A percentile compares a stretch with the other conserved stretches of the same genome.
Conservation (phyloP, 2,329 filamentous ascomycete genomes). For the Fusarium sambucinum region DNA sequence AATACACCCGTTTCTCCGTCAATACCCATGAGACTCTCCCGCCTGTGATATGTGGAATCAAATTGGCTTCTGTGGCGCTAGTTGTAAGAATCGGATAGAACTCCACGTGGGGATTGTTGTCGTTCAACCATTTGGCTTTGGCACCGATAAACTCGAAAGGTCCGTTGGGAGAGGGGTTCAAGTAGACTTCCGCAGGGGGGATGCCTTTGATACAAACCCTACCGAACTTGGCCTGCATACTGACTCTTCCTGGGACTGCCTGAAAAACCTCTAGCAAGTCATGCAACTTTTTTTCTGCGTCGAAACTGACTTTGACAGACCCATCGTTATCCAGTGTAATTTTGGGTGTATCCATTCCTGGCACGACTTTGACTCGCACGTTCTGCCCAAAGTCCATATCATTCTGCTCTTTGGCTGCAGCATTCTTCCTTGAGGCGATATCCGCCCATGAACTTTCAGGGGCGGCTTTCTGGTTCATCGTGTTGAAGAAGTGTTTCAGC, state of each 20-base stretch:
- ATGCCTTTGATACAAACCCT: constrained; percentile 48
- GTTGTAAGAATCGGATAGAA: constrained; percentile 50
- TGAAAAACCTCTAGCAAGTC: constrained; percentile 39
- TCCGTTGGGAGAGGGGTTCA: constrained; percentile 18
- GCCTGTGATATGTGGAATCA: constrained; percentile 26
- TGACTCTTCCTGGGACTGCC: constrained; percentile 43
- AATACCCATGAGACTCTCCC: constrained; percentile 40
- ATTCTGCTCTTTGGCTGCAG: constrained; percentile 2
- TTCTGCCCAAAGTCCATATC: constrained; percentile 22
- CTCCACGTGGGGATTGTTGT: constrained; percentile 20
- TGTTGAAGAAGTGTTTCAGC: constrained; percentile 27
- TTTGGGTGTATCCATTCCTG: constrained; percentile 18
- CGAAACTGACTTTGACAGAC: constrained; percentile 16
- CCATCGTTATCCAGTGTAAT: neutral
- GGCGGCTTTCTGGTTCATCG: constrained; percentile 43
- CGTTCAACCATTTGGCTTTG: constrained; percentile 23
- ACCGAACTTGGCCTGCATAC: constrained; percentile 47
- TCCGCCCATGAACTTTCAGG: constrained; percentile 18
- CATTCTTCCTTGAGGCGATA: constrained; percentile 14
- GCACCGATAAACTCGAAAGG: constrained; percentile 31
- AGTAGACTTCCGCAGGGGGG: constrained; percentile 33
- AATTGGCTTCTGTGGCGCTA: constrained; percentile 44
- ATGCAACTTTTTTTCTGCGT: constrained; percentile 23
- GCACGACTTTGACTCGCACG: constrained; percentile 16
- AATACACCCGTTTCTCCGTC: constrained; percentile 38